These are phyloP conservation scores for Heliamphora pulchella DNA, from an alignment of 179 eudicot genomes.

Conservation along the genomic window DNA sequence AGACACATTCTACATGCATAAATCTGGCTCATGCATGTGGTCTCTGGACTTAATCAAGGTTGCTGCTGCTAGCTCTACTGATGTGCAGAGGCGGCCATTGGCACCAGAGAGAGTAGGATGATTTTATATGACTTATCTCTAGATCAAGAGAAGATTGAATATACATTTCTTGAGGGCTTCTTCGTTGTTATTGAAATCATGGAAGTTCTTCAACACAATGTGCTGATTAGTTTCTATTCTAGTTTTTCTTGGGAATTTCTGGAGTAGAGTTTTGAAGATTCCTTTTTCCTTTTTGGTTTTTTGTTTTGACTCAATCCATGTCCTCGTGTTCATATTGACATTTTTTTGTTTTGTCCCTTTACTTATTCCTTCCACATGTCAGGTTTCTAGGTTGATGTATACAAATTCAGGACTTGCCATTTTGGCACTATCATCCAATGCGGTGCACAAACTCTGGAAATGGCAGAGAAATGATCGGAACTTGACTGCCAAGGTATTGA, in stretches of 20 bases:
- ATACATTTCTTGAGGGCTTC: not conserved
- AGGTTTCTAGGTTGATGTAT: slow-evolving; percentile 74
- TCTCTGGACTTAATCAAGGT: not conserved
- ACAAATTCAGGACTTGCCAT: slow-evolving; percentile 71
- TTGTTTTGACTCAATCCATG: not conserved
- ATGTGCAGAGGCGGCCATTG: not conserved
- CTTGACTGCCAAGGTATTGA: slow-evolving; percentile 50
- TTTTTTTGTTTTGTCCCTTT: slow-evolving; percentile 13
- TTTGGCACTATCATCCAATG: slow-evolving; percentile 67
- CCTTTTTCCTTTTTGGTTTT: not conserved
- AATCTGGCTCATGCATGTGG: not conserved
- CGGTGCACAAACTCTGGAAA: slow-evolving; percentile 79
- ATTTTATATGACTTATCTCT: not conserved
- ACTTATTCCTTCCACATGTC: slow-evolving; percentile 15
- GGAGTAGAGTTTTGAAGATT: not conserved
- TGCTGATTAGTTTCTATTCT: not conserved
- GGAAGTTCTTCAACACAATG: not conserved
- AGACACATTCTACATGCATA: not conserved
- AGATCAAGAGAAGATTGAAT: not conserved
- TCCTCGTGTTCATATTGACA: not conserved
- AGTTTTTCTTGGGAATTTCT: not conserved
- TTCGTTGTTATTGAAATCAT: not conserved
- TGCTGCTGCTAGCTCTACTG: not conserved
- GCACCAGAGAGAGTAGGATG: slow-evolving; percentile 1
- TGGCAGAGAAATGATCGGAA: slow-evolving; percentile 71